Evolutionary conservation across 2,329 filamentous ascomycete species (phyloP).

Genomic region (Cladophialophora psammophila): DNA sequence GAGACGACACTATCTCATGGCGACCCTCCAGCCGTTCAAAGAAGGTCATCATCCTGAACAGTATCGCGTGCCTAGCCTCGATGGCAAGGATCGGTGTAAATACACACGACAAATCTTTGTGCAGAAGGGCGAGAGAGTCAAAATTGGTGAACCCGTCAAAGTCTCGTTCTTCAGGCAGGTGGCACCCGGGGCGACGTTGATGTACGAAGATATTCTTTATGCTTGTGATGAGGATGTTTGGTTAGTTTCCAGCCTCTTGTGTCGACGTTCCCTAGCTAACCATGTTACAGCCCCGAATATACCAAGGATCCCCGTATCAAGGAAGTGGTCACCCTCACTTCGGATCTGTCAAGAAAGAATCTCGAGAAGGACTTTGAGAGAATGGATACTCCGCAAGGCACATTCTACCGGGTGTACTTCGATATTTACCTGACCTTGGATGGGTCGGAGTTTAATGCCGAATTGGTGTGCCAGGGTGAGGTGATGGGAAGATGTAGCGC

Average conservation of each 20-base stretch:
- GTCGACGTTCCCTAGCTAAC: slow-evolving; percentile 3
- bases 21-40: slow-evolving; percentile 97
- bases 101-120: slow-evolving; percentile 98
- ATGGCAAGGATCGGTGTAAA: slow-evolving; percentile 98
- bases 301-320: slow-evolving; percentile 99
- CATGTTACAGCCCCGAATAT: slow-evolving; percentile 76
- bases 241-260: slow-evolving; percentile 34
- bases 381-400: slow-evolving; percentile 98
- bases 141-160: slow-evolving; percentile 98
- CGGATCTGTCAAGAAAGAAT: slow-evolving; percentile 95
- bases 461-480: slow-evolving; percentile 98
- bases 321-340: slow-evolving; percentile 97
- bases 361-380: slow-evolving; percentile 99
- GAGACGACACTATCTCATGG: slow-evolving; percentile 98
- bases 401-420: slow-evolving; percentile 81
- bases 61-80: slow-evolving; percentile 93
- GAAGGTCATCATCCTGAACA: slow-evolving; percentile 98
- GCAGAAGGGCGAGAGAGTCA: slow-evolving; percentile 97
- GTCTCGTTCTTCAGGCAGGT: slow-evolving; percentile 99
- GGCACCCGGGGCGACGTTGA: slow-evolving; percentile 92
- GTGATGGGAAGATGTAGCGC: slow-evolving; percentile 97
- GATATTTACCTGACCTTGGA: slow-evolving; percentile 88
- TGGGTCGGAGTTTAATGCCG: slow-evolving; percentile 96
- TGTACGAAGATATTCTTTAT: slow-evolving; percentile 99
- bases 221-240: slow-evolving; percentile 96